Evolutionary conservation across 176 grass and related monocot species (phyloP).

Genomic region (Puya raimondii): DNA sequence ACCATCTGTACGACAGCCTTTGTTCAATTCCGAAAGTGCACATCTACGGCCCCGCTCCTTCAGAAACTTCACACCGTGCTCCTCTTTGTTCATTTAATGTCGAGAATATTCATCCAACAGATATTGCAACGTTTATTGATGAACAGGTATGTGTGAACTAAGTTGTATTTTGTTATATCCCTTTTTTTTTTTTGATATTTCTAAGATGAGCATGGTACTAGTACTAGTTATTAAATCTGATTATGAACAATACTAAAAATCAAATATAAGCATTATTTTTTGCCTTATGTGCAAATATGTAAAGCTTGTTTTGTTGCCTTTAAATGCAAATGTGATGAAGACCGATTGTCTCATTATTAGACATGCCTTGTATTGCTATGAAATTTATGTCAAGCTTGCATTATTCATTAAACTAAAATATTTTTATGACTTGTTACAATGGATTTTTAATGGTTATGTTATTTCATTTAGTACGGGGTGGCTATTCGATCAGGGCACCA

Average conservation of each 20-base stretch:
- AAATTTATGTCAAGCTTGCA: no score
- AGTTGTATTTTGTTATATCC: neutral
- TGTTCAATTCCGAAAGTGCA: conserved; percentile 52
- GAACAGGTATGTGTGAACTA: neutral
- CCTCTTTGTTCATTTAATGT: conserved; percentile 88
- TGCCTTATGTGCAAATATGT: no score
- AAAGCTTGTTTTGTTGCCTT: no score
- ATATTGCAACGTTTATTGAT: conserved; percentile 88
- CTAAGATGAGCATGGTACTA: no score
- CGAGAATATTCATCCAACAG: conserved; percentile 77
- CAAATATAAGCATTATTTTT: no score
- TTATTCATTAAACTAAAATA: neutral
- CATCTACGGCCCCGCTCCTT: conserved; percentile 67
- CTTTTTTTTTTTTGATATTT: neutral
- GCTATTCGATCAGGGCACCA: conserved; percentile 93
- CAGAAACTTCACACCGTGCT: conserved; percentile 38
- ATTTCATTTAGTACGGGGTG: conserved; percentile 61
- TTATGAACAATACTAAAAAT: no score
- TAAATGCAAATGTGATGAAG: no score
- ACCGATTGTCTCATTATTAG: no score
- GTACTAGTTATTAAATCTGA: no score
- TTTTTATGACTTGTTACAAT: neutral
- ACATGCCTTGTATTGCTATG: no score
- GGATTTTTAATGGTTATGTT: conserved; percentile 2
- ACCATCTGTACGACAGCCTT: conserved; percentile 53